Evolutionary conservation across 345 rosid species (phyloP), one percentile per base, ranked within the genome.

Genomic region (Moricandia moricandioides): DNA sequence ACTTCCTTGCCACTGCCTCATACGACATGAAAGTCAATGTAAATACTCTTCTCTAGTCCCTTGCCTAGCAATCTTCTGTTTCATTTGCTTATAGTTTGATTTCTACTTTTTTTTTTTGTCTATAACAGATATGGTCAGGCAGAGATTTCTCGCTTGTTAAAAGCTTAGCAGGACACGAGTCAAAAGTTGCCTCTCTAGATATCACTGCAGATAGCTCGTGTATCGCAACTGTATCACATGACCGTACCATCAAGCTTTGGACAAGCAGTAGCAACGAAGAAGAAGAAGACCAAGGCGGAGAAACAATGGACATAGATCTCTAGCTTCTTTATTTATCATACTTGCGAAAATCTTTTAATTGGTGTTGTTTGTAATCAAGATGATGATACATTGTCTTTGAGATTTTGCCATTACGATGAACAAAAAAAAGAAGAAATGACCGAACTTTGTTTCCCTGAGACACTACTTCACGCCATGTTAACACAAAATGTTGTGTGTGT

Each of bases 11-110:
- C 70, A 92, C 99, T 59, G 88, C 96, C n/a, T 91, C 98, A 10
- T 95, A 85, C 82, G 98, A 95, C 90, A 95, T 78, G 89, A 90
- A 88, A 33, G 91, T 87, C 8, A 95, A 95, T 96, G 99, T 90
- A 71, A 43, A 11, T 2, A 11, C 70, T 45, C 52, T 67, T 72
- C 64, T 67, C 14, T 34, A 12, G 6, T 21, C 78, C 76, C 51
- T 67, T 81, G 31, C 6, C 31, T 14, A 30, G 27, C 51, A 14
- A 3, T 34, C 49, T 71, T 40, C 58, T 75, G 31, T 58, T 35
- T 51, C 70, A 76, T 37, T 49, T 14, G 5, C 58, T 78, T 72
- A 21, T 56, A 72, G 31, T 29, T 34, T 79, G 55, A 52, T 76
- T 70, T 52, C 49, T 27, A 4, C 21, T 63, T 37, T 77, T 21